A percentile compares a stretch with the other conserved stretches of the same genome.
These are phyloP conservation scores for Tricholoma matsutake DNA, from an alignment of 768 basidiomycete genomes.

Conservation along the genomic window DNA sequence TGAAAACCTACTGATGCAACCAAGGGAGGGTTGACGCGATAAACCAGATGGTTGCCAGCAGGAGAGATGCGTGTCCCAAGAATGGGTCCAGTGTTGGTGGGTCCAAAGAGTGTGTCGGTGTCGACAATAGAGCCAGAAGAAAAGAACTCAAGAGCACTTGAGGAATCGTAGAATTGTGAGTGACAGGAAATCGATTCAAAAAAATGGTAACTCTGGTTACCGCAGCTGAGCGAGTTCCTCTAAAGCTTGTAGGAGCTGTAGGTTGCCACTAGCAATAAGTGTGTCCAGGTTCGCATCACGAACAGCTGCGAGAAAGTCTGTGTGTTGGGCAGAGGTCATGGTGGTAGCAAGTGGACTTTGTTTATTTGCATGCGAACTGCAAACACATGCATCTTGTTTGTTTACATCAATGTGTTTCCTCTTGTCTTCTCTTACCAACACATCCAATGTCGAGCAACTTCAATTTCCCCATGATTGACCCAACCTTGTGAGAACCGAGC, in stretches of 20 bases:
- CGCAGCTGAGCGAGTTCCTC: neutral
- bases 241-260: neutral
- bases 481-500: neutral
- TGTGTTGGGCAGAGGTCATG: neutral
- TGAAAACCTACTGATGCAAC: neutral
- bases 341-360: neutral
- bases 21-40: neutral
- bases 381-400: neutral
- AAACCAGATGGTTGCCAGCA: neutral
- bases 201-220: neutral
- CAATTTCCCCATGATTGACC: neutral
- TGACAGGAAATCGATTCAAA: neutral
- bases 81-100: too few species aligned
- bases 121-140: neutral
- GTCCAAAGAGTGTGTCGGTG: neutral
- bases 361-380: neutral
- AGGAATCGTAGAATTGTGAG: neutral
- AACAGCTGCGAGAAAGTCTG: neutral
- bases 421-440: neutral
- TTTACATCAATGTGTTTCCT: neutral
- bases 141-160: neutral
- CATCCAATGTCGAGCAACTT: neutral
- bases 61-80: neutral
- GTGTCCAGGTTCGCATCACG: neutral
- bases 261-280: neutral